Base-by-base conservation (phyloP, 1,284 basidiomycete genomes). In the Taiwanofungus camphoratus region DNA sequence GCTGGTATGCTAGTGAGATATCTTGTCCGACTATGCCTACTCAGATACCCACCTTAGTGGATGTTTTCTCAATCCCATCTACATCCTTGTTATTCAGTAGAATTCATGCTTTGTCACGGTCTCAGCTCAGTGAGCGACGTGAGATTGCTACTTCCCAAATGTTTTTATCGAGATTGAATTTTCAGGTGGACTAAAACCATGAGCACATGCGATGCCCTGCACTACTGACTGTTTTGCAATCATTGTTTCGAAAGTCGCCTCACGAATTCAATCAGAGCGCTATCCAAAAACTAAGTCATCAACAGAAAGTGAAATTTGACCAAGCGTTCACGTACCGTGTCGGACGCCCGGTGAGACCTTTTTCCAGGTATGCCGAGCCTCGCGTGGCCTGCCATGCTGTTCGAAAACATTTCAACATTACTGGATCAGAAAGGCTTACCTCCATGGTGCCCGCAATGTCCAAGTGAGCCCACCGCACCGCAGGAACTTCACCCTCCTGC, bases 361-460 rank as follows among this genome's bases (percentile, higher is more conserved):
- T 59, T 27, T 27, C 26, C 26, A 8, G 74, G 62, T 92, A 92
- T 2, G 74, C 70, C 2, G 66, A 69, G 16, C 75, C 60, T 43
- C 77, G 62, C 12, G 74, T 77, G 35, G 73, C 72, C 79, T 76
- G 41, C 40, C 11, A 20, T 13, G 27, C 34, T 23, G 26, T 19
- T 36, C 38, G 22, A 18, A 27, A 13, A 8, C 26, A 27, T 7
- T 27, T 43, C 26, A 46, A 26, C 9, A 27, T 15, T 5, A 12
- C 18, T 12, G 9, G 26, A 6, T n/a, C 11, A 24, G 19, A 1
- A 11, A 29, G 42, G 44, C 54, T 41, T 42, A 76, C 74, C 62
- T 87, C 83, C 87, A 91, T 90, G 24, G 76, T 69, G 12, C 90
- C 89, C 11, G 87, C 91, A 48, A 92, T 92, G 58, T 93, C 92